Evolutionary conservation across 78 protist genomes (phyloP), one percentile per base, ranked within the genome.

Genomic region (Dictyostelium intermedium): DNA sequence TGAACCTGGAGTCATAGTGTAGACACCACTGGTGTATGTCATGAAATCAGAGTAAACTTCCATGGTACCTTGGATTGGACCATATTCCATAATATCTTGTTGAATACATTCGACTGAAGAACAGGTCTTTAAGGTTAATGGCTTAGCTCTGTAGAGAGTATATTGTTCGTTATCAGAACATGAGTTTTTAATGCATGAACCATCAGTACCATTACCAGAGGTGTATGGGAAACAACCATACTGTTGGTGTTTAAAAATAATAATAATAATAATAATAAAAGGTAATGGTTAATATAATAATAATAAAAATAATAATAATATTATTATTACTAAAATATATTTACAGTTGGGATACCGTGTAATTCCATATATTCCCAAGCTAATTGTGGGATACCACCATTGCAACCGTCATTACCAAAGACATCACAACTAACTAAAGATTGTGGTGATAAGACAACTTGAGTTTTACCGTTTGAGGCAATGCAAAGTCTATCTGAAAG

Each of bases 321-420:
- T n/a, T n/a, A n/a, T n/a, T n/a, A n/a, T n/a, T n/a, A n/a, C n/a
- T n/a, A n/a, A n/a, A n/a, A n/a, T n/a, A n/a, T n/a, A n/a, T n/a
- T n/a, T n/a, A n/a, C 96, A 25, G 98, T 92, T 61, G 95, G 97
- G 73, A 97, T 97, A 80, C 91, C 91, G 6, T 20, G 27, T 39
- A 39, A 39, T 39, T 39, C 43, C 43, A 39, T 39, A 4, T 39
- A 39, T 39, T 39, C 43, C 43, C 95, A 16, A 70, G 23, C 66
- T 56, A 56, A 56, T 35, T 84, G 83, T 35, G 92, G 95, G n/a
- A 82, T 56, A 69, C 97, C 97, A 60, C 97, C 97, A 63, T 84
- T 91, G 81, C 97, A 95, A 34, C 97, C 97, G 27, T 83, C 39
- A 63, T 92, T 77, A 47, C 82, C 83, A 23, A 20, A 79, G 1